These are phyloP conservation scores for Corymbia maculata DNA, from an alignment of 345 rosid species.

Conservation along the genomic window DNA sequence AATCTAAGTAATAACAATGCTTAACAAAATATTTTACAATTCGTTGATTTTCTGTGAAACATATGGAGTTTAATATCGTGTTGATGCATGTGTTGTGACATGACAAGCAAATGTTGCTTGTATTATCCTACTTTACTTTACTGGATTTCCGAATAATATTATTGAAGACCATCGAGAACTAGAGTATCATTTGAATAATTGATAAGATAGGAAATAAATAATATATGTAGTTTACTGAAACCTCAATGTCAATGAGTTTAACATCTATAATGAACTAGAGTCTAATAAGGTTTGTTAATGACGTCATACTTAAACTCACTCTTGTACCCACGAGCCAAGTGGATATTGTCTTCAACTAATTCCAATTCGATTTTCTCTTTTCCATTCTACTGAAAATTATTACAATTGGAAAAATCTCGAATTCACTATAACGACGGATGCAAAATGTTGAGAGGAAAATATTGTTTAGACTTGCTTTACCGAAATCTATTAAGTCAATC, in stretches of 20 bases:
- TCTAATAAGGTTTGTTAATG: not conserved
- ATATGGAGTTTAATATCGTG: too few species aligned
- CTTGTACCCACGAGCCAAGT: not conserved
- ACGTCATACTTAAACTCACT: not conserved
- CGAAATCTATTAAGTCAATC: not conserved
- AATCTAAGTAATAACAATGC: too few species aligned
- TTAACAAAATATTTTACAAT: too few species aligned
- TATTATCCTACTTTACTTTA: too few species aligned
- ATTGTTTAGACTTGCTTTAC: not conserved
- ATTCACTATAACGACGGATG: not conserved
- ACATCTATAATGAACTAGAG: not conserved
- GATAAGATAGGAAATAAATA: not conserved
- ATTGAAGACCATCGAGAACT: too few species aligned
- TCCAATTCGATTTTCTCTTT: not conserved
- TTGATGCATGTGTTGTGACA: too few species aligned
- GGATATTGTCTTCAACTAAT: not conserved
- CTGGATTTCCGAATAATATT: too few species aligned
- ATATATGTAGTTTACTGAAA: not conserved
- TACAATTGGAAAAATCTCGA: not conserved
- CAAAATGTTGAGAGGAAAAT: not conserved
- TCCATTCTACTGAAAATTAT: not conserved
- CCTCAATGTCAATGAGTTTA: not conserved
- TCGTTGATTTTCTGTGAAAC: fast-evolving
- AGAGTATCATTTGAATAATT: not conserved
- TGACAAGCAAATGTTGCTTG: too few species aligned